Percentiles rank a stretch among this genome's conserved stretches.
Conservation (phyloP, 148 eudicot species). For the Amaranthus cruentus region DNA sequence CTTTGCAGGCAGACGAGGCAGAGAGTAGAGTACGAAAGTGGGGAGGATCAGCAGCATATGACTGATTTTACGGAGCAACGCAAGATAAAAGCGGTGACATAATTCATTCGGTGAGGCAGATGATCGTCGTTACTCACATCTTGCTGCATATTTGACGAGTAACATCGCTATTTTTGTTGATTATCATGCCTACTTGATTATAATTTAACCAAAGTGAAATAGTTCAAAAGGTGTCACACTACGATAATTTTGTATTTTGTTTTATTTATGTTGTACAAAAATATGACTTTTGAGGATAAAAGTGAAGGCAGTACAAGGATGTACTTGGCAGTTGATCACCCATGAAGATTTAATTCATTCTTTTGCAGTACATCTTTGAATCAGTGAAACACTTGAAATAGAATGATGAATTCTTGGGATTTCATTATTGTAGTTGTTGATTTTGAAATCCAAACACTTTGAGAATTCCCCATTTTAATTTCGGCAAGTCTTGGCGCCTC, state of each 20-base stretch:
- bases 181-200: neutral
- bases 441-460: too few relatives aligned
- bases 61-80: slow-evolving; percentile 19
- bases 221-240: neutral
- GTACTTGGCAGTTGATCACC: neutral
- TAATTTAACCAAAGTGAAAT: neutral
- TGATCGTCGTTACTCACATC: neutral
- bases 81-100: neutral
- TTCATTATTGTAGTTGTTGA: too few relatives aligned
- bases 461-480: too few relatives aligned
- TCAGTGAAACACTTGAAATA: too few relatives aligned
- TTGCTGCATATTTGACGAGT: neutral
- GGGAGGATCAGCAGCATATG: slow-evolving; percentile 56
- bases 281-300: slow-evolving; percentile 1
- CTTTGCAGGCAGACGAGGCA: slow-evolving; percentile 56
- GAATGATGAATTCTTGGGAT: too few relatives aligned
- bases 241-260: neutral
- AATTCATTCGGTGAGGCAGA: too few relatives aligned
- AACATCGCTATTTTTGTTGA: neutral
- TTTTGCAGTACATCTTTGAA: neutral
- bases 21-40: slow-evolving; percentile 57
- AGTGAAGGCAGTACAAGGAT: neutral
- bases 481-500: too few relatives aligned
- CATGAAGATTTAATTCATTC: neutral
- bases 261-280: neutral